These are phyloP conservation scores for Paraphaeosphaeria minitans DNA, from an alignment of 2,329 filamentous ascomycete species.

Conservation along the genomic window DNA sequence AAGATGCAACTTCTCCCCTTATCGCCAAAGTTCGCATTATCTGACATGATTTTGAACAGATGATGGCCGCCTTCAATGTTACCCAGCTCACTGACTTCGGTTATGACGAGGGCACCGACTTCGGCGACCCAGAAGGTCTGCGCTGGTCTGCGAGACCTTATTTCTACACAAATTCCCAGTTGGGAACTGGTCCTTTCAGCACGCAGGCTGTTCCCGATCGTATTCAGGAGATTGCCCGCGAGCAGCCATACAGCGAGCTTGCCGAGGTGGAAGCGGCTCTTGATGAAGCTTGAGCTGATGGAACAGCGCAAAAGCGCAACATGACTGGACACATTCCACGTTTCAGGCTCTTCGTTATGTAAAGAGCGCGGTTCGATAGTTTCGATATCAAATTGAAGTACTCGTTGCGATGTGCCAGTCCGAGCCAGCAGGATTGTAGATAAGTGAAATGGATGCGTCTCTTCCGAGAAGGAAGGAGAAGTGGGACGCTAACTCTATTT, in stretches of 20 bases:
- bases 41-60: constrained; percentile 18
- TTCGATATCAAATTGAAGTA: not conserved
- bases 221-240: constrained; percentile 20
- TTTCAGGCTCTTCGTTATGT: constrained; percentile 14
- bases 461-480: not conserved
- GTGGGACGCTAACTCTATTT: not conserved
- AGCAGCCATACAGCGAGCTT: constrained; percentile 33
- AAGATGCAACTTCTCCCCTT: constrained; percentile 15
- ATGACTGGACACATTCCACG: constrained; percentile 12
- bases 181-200: constrained; percentile 23
- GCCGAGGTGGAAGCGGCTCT: constrained; percentile 26
- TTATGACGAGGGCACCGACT: constrained; percentile 36
- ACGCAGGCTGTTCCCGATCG: constrained; percentile 16
- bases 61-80: constrained; percentile 52
- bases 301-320: constrained; percentile 10
- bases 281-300: constrained; percentile 21
- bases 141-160: constrained; percentile 27
- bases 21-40: not conserved
- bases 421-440: not conserved
- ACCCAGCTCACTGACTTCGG: constrained; percentile 39
- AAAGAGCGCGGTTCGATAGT: not conserved
- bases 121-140: constrained; percentile 28
- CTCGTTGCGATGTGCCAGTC: not conserved
- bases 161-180: constrained; percentile 16
- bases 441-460: not conserved